Evolutionary conservation across 1,139 yeast species (phyloP).

Genomic region (Ashbya aceris): DNA sequence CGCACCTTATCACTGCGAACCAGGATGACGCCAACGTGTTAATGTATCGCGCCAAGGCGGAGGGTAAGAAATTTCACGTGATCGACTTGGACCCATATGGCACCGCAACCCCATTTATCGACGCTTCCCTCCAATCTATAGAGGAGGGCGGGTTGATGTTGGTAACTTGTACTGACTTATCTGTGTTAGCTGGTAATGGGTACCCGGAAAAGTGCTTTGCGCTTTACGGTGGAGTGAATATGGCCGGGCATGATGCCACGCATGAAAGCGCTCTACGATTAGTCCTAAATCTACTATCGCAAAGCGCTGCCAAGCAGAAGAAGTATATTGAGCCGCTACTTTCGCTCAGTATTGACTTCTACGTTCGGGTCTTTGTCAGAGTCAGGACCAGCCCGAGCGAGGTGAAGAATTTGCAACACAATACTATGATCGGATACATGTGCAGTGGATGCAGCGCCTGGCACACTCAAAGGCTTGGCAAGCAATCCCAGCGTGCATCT

Average conservation of each 20-base stretch:
- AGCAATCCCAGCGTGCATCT: slow-evolving; percentile 36
- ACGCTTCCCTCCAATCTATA: slow-evolving; percentile 75
- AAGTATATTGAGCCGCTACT: slow-evolving; percentile 79
- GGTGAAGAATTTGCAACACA: slow-evolving; percentile 67
- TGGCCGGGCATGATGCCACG: slow-evolving; percentile 68
- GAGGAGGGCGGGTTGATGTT: slow-evolving; percentile 75
- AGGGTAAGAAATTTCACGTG: slow-evolving; percentile 53
- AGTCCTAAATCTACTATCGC: slow-evolving; percentile 65
- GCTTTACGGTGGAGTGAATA: slow-evolving; percentile 84
- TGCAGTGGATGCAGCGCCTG: slow-evolving; percentile 84
- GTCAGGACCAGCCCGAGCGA: slow-evolving; percentile 68
- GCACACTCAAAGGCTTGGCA: slow-evolving; percentile 66
- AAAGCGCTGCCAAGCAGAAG: slow-evolving; percentile 84
- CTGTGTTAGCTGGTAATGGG: slow-evolving; percentile 90
- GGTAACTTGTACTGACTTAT: slow-evolving; percentile 93
- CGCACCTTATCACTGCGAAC: slow-evolving; percentile 48
- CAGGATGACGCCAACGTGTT: slow-evolving; percentile 81
- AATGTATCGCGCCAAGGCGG: slow-evolving; percentile 50
- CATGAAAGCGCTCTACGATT: slow-evolving; percentile 90
- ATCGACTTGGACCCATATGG: slow-evolving; percentile 97
- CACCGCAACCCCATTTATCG: slow-evolving; percentile 90
- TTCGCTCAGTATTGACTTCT: slow-evolving; percentile 81
- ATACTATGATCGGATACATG: slow-evolving; percentile 69
- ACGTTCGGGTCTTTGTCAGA: slow-evolving; percentile 74
- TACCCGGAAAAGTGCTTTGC: slow-evolving; percentile 97